phyloP scores from a whole-genome alignment of 208 protist genomes.

The Trypanosomatidae sp. region DNA sequence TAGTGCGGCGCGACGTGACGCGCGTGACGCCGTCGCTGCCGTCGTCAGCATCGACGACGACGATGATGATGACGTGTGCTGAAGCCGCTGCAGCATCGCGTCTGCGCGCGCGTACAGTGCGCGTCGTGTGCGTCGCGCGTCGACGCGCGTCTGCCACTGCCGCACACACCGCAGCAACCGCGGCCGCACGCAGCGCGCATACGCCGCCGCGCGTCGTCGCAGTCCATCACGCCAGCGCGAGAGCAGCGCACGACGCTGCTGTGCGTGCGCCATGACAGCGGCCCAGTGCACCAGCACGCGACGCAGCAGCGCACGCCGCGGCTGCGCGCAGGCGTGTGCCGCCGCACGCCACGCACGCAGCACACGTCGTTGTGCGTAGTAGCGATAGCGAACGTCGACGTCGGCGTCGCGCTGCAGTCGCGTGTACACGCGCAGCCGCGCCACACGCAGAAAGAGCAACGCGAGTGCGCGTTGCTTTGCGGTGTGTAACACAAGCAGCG shows the following conservation, averaged over 20 bases:
- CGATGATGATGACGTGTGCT: no score
- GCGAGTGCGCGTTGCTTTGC: slow-evolving; percentile 36
- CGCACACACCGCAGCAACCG: no score
- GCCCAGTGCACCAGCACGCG: slow-evolving; percentile 11
- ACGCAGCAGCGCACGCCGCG: neutral
- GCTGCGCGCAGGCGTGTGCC: neutral
- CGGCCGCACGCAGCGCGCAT: no score
- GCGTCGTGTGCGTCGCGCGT: no score
- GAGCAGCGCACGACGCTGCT: neutral
- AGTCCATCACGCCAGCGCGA: no score
- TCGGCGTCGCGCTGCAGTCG: slow-evolving; percentile 12
- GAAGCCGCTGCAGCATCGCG: no score
- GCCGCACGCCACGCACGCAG: slow-evolving; percentile 15
- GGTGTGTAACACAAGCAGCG: slow-evolving; percentile 43
- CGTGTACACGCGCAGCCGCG: slow-evolving; percentile 24
- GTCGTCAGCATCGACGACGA: no score
- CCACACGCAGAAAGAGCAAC: slow-evolving; percentile 32
- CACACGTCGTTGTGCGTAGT: slow-evolving; percentile 33
- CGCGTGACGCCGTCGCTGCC: no score
- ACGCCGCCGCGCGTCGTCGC: no score
- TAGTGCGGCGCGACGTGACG: no score
- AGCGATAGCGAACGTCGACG: slow-evolving; percentile 35
- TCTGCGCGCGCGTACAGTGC: no score
- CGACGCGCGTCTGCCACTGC: no score
- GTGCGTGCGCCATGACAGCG: neutral